Conservation (phyloP, 139 green algal species). For the Nannochloris sp. region DNA sequence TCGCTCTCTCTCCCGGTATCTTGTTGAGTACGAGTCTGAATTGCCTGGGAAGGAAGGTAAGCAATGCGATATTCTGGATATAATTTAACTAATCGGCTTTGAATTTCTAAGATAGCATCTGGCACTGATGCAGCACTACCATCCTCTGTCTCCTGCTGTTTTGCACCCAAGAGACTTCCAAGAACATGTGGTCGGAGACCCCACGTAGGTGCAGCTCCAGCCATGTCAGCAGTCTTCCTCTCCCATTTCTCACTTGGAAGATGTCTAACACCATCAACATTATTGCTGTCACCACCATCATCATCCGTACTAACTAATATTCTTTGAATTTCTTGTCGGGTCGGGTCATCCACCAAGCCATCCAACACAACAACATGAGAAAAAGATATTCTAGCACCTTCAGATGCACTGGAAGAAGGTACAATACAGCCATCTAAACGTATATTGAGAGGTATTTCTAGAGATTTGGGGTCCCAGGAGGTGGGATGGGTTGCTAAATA, state of each 20-base stretch:
- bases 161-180: slow-evolving; percentile 32
- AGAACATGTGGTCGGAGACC: slow-evolving; percentile 46
- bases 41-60: slow-evolving; percentile 63
- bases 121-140: slow-evolving; percentile 30
- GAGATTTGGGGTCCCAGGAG: slow-evolving; percentile 22
- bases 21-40: slow-evolving; percentile 29
- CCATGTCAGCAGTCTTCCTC: slow-evolving; percentile 47
- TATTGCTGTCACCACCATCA: not conserved
- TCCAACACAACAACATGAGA: slow-evolving; percentile 56
- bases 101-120: slow-evolving; percentile 72
- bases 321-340: slow-evolving; percentile 30
- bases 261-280: too few species aligned
- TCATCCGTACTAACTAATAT: slow-evolving; percentile 9
- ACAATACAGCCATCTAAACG: slow-evolving; percentile 66
- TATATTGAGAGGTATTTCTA: slow-evolving; percentile 41
- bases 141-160: too few species aligned
- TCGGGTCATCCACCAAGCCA: slow-evolving; percentile 44
- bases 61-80: slow-evolving; percentile 65
- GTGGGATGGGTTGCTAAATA: slow-evolving; percentile 3
- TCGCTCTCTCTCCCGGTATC: not conserved
- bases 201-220: slow-evolving; percentile 43
- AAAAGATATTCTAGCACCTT: slow-evolving; percentile 33
- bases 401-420: slow-evolving; percentile 17
- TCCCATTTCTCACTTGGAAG: slow-evolving; percentile 50
- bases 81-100: slow-evolving; percentile 51